phyloP scores from a whole-genome alignment of 176 grass and related monocot genomes.

The Tuctoria greenei region DNA sequence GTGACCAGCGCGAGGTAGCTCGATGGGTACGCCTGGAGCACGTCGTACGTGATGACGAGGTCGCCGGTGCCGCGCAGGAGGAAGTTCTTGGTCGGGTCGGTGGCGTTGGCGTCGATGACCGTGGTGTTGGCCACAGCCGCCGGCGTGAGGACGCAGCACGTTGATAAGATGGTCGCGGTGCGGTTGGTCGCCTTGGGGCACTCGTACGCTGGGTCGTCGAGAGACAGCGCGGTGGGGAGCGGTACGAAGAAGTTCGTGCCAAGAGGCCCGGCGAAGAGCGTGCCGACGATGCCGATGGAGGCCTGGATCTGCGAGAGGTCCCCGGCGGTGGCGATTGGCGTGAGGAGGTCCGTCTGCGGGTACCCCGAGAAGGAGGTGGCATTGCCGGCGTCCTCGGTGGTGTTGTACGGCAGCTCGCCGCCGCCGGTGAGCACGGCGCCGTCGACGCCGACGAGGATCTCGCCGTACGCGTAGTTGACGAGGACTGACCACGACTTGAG shows the following conservation, averaged over 20 bases:
- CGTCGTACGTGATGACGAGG: conserved; percentile 73
- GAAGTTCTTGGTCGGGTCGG: background rate
- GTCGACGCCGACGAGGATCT: conserved; percentile 56
- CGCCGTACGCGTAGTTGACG: conserved; percentile 51
- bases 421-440: conserved; percentile 58
- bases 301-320: conserved; percentile 40
- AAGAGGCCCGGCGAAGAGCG: conserved; percentile 48
- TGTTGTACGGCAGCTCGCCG: conserved; percentile 64
- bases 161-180: conserved; percentile 20
- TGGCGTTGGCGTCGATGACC: background rate
- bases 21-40: conserved; percentile 44
- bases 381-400: background rate
- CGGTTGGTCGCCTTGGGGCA: conserved; percentile 30
- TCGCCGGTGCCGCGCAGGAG: conserved; percentile 51
- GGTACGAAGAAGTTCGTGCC: conserved; percentile 22
- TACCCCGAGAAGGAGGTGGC: conserved; percentile 59
- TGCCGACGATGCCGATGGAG: conserved; percentile 51
- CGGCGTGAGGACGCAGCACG: conserved; percentile 50
- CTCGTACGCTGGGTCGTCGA: conserved; percentile 56
- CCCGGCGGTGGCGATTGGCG: conserved; percentile 70
- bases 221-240: conserved; percentile 48
- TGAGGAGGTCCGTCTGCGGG: conserved; percentile 69
- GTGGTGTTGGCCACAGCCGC: background rate
- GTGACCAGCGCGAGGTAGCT: conserved; percentile 72
- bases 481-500: conserved; percentile 55